Base-by-base conservation (phyloP, 495 filamentous ascomycete genomes). In the Penicillium desertorum region DNA sequence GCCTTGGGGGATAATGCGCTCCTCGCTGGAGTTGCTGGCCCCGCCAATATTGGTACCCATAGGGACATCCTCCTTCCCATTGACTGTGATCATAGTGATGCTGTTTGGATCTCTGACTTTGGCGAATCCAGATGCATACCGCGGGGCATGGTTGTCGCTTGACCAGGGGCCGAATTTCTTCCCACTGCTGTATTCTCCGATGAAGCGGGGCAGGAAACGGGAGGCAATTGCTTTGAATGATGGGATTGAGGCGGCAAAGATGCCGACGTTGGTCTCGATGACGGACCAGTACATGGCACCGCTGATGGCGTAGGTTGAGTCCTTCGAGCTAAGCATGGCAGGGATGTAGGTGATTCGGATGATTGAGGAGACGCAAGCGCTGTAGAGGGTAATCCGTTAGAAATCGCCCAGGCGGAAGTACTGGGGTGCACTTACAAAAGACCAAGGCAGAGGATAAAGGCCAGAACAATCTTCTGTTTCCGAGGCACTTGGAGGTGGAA, bases 211-310 rank as follows among this genome's bases (percentile, higher is more conserved):
- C 3, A 74, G 51, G 66, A 74, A 76, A 45, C 70, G 73, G 7
- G 68, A 74, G 32, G 70, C 68, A 44, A 76, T 76, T 22, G 73
- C 71, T 30, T 76, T 76, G 63, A 76, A 76, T 42, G 72, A 73
- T 3, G 74, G 74, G 27, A 77, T 76, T 29, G 71, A 77, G 34
- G 70, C 61, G 23, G 70, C 68, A 45, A 77, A 62, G 48, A 77
- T 73, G 43, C 70, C 74, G 53, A 77, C 57, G 65, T 77, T 75
- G 61, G 71, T 73, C 44, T 77, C 74, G 52, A 77, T 72, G 19
- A 71, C 69, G 29, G 74, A 77, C 74, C 74, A 77, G 59, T 75
- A 75, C 73, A 76, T 76, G 37, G 73, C 70, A 41, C 66, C 72
- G 57, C 65, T 71, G 57, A 73, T 73, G 30, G 65, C 74, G 60